These are phyloP conservation scores for Piromyces finnis DNA, from an alignment of 192 early-diverging fungal genomes.

Conservation along the genomic window DNA sequence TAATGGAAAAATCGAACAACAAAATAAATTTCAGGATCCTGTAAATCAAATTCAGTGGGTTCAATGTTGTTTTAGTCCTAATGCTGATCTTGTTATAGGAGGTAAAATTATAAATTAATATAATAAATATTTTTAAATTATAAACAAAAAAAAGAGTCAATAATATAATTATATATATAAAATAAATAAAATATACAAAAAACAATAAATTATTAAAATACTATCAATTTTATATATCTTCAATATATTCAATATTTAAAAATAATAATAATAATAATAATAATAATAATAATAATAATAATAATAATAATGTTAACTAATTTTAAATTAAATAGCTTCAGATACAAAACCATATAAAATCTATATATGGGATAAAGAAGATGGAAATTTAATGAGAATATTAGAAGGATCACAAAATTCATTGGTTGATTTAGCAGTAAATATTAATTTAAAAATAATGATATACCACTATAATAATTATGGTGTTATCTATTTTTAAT, in stretches of 20 bases:
- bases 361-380: slow-evolving; percentile 78
- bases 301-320: too few relatives aligned
- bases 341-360: slow-evolving; percentile 84
- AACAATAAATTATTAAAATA: too few relatives aligned
- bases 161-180: slow-evolving; percentile 4
- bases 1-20: slow-evolving; percentile 9
- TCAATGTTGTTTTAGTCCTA: slow-evolving; percentile 67
- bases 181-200: slow-evolving; percentile 3
- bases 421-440: slow-evolving; percentile 59
- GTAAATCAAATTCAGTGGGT: slow-evolving; percentile 85
- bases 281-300: too few relatives aligned
- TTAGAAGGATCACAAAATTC: slow-evolving; percentile 75
- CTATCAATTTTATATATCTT: too few relatives aligned
- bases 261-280: too few relatives aligned
- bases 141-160: too few relatives aligned
- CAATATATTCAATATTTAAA: too few relatives aligned
- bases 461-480: too few relatives aligned
- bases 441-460: too few relatives aligned
- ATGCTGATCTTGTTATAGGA: slow-evolving; percentile 80
- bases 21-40: slow-evolving; percentile 62
- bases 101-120: too few relatives aligned
- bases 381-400: slow-evolving; percentile 70
- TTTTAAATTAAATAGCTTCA: slow-evolving; percentile 26
- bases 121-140: too few relatives aligned
- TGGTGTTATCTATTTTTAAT: too few relatives aligned